Conservation (phyloP, 352 stramenopile species). For the Phytophthora palmivora region DNA sequence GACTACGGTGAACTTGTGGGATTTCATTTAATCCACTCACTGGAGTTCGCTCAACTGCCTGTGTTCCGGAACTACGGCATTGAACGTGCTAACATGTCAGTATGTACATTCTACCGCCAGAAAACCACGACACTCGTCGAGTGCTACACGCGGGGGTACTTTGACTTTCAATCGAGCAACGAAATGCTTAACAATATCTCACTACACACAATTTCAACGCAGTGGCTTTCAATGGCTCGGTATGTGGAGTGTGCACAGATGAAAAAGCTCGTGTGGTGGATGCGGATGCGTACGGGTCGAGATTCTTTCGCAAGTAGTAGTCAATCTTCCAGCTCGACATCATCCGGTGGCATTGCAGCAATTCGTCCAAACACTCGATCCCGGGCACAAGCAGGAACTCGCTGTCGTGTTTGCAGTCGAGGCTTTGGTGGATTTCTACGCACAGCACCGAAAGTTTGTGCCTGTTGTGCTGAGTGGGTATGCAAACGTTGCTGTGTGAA, state of each 20-base stretch:
- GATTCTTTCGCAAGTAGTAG: constrained; percentile 51
- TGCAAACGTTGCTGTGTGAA: constrained; percentile 54
- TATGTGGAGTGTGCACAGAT: constrained; percentile 51
- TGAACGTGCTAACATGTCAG: constrained; percentile 57
- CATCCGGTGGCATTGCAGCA: constrained; percentile 21
- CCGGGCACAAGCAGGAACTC: constrained; percentile 17
- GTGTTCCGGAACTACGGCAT: constrained; percentile 41
- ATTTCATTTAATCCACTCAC: constrained; percentile 66
- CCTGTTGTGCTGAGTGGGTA: constrained; percentile 38
- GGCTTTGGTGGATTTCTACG: constrained; percentile 44
- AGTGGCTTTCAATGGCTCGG: constrained; percentile 47
- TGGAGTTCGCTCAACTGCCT: constrained; percentile 55
- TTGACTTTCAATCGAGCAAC: constrained; percentile 50
- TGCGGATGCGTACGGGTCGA: constrained; percentile 41
- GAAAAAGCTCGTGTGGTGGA: constrained; percentile 60
- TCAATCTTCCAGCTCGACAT: constrained; percentile 41
- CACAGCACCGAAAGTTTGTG: constrained; percentile 30
- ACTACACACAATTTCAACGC: constrained; percentile 48
- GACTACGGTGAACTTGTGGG: constrained; percentile 51
- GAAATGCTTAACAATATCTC: constrained; percentile 58
- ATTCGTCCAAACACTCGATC: constrained; percentile 17
- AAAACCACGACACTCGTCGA: constrained; percentile 45
- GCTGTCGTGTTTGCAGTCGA: constrained; percentile 39
- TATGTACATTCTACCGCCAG: constrained; percentile 52
- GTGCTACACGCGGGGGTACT: constrained; percentile 53